phyloP scores from a whole-genome alignment of 164 flowering plant species.

The Liriodendron chinense region DNA sequence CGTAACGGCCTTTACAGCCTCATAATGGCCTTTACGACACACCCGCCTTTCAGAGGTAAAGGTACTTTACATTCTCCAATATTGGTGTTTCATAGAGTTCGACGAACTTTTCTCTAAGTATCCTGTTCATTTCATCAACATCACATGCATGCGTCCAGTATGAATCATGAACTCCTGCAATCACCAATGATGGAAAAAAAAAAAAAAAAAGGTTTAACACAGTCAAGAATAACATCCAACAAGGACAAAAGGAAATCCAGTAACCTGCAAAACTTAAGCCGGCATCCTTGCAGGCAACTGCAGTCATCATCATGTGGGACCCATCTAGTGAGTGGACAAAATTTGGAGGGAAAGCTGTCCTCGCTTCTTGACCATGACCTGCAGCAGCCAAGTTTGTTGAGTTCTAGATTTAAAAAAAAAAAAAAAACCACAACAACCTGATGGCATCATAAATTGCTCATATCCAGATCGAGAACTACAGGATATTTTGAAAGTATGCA shows the following conservation, averaged over 20 bases:
- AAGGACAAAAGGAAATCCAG: not conserved
- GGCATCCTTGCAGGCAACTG: slow-evolving; percentile 85
- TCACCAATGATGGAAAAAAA: slow-evolving; percentile 4
- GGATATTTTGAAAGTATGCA: not conserved
- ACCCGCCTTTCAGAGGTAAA: no score
- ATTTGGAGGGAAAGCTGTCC: slow-evolving; percentile 95
- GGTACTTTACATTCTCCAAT: slow-evolving; percentile 64
- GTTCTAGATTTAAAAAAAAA: not conserved
- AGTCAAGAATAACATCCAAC: no score
- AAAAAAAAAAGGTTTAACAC: not conserved
- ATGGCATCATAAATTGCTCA: not conserved
- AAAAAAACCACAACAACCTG: no score
- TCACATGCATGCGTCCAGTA: slow-evolving; percentile 99
- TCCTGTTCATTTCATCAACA: slow-evolving; percentile 82
- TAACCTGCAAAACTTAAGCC: slow-evolving; percentile 96
- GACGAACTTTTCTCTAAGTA: slow-evolving; percentile 87
- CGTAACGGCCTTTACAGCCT: no score
- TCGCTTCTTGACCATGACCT: slow-evolving; percentile 86
- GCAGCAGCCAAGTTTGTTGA: not conserved
- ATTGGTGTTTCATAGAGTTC: slow-evolving; percentile 86
- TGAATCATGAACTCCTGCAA: slow-evolving; percentile 96
- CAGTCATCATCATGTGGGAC: slow-evolving; percentile 99
- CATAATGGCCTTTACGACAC: no score
- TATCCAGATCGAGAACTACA: not conserved
- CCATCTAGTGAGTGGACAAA: slow-evolving; percentile 99